phyloP scores from a whole-genome alignment of 2,329 filamentous ascomycete species.

The Aquanectria penicillioides region DNA sequence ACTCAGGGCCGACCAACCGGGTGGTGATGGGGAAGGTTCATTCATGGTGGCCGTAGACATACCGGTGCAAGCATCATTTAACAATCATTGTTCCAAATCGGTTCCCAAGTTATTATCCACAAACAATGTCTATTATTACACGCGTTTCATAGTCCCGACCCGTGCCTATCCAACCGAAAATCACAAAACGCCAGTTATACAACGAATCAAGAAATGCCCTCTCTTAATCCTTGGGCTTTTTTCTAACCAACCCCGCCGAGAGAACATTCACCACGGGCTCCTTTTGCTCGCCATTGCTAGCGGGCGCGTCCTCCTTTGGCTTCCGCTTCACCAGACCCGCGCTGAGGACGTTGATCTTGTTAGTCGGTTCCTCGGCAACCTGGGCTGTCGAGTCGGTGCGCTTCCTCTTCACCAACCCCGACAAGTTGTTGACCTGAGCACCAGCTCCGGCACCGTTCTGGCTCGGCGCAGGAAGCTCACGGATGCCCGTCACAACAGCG shows the following conservation, averaged over 20 bases:
- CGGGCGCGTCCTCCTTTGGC: constrained; percentile 52
- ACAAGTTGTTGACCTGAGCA: constrained; percentile 56
- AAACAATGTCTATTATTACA: too few relatives aligned
- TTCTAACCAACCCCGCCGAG: constrained; percentile 60
- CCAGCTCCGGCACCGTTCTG: constrained; percentile 23
- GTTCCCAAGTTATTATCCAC: too few relatives aligned
- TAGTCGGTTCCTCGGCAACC: constrained; percentile 25
- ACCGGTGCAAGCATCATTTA: too few relatives aligned
- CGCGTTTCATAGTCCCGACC: constrained; percentile 30
- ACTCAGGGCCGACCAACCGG: not conserved
- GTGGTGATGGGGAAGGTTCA: too few relatives aligned
- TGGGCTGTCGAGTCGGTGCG: constrained; percentile 43
- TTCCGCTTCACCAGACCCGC: constrained; percentile 64
- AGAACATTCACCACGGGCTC: constrained; percentile 57
- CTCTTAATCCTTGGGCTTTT: constrained; percentile 61
- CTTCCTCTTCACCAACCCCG: constrained; percentile 60
- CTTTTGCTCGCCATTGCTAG: constrained; percentile 11
- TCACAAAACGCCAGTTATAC: constrained; percentile 21
- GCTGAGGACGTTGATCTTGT: constrained; percentile 57
- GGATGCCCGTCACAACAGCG: constrained; percentile 57
- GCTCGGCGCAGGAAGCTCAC: constrained; percentile 36
- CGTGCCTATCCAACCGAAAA: not conserved
- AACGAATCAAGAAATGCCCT: constrained; percentile 12
- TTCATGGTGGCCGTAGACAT: not conserved
- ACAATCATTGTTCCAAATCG: too few relatives aligned